A percentile compares a stretch with the other conserved stretches of the same genome.
Evolutionary conservation across 176 grass and related monocot species (phyloP).

Genomic region (Carex scoparia): DNA sequence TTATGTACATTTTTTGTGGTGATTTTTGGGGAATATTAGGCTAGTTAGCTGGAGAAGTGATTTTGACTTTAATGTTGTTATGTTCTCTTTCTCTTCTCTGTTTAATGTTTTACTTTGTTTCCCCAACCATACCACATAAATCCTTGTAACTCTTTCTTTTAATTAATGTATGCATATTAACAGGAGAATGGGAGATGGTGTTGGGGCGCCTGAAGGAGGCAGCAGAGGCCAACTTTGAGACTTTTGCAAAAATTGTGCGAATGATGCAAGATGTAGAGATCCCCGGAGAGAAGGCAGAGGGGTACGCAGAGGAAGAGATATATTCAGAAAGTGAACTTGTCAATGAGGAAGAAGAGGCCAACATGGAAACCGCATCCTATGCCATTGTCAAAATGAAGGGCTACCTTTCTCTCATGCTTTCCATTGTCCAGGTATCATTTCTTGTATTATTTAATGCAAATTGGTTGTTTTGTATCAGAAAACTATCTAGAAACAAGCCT

Average conservation of each 20-base stretch:
- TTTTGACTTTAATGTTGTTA: too few species aligned
- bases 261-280: constrained; percentile 90
- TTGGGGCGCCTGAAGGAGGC: constrained; percentile 74
- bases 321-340: constrained; percentile 74
- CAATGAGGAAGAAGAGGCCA: constrained; percentile 82
- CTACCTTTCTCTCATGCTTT: constrained; percentile 53
- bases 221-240: constrained; percentile 37
- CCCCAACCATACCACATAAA: too few species aligned
- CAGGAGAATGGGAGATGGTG: constrained; percentile 68
- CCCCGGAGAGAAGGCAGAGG: constrained; percentile 61
- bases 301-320: constrained; percentile 64
- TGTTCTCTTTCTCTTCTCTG: too few species aligned
- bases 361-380: constrained; percentile 75
- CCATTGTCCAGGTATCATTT: constrained; percentile 63
- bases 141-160: too few species aligned
- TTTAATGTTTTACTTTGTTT: too few species aligned
- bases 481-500: neutral
- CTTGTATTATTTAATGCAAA: constrained; percentile 11
- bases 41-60: too few species aligned
- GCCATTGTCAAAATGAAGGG: constrained; percentile 73
- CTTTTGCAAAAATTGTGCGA: constrained; percentile 62
- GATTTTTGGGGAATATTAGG: too few species aligned
- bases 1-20: neutral
- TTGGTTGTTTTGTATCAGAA: neutral
- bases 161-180: neutral